These are phyloP conservation scores for Botrytis porri DNA, from an alignment of 2,329 filamentous ascomycete genomes.

Conservation along the genomic window DNA sequence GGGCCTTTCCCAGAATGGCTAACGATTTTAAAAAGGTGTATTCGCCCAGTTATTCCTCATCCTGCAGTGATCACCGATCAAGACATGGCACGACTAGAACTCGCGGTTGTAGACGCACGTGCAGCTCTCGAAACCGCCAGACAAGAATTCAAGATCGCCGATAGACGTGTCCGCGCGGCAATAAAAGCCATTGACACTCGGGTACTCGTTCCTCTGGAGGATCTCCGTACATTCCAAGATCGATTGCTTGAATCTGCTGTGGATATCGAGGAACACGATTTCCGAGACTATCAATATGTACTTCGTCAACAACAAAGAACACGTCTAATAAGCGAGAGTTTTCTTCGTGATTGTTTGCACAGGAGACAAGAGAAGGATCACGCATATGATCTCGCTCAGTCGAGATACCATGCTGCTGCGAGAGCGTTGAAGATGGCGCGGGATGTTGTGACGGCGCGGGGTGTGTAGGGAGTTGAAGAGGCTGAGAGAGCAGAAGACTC, in stretches of 20 bases:
- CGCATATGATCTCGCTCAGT: background rate
- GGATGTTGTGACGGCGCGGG: background rate
- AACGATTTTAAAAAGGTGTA: background rate
- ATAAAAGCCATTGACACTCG: background rate
- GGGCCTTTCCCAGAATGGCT: background rate
- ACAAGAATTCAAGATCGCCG: background rate
- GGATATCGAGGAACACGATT: background rate
- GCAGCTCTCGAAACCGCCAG: background rate
- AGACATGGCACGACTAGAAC: background rate
- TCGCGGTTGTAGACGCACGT: background rate
- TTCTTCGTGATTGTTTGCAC: background rate
- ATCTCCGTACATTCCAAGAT: background rate
- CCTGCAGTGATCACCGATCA: background rate
- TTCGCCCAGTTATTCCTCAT: background rate
- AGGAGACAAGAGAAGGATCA: background rate
- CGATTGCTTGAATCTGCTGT: background rate
- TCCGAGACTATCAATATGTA: background rate
- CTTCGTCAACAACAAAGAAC: background rate
- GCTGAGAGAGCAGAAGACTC: background rate
- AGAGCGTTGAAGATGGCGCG: background rate
- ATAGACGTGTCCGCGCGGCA: background rate
- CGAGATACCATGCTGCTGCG: background rate
- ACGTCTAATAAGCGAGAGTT: background rate
- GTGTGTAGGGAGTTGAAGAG: background rate
- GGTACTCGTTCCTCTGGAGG: background rate